These are phyloP conservation scores for Nigrospora sphaerica DNA, from an alignment of 2,329 filamentous ascomycete species.

Conservation along the genomic window DNA sequence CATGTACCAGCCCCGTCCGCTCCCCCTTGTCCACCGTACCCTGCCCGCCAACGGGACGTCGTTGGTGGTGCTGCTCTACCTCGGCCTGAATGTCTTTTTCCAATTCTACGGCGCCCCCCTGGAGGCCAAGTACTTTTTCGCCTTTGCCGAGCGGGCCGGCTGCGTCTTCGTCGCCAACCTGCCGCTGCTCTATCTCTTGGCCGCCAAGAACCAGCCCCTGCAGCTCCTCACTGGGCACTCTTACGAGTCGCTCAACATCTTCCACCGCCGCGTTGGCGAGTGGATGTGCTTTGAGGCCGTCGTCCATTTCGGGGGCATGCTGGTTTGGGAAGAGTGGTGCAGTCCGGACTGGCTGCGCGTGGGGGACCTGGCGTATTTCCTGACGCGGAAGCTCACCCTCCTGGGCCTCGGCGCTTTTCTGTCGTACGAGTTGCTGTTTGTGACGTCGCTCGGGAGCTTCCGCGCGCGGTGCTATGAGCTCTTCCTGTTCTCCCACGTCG, in stretches of 20 bases:
- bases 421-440: constrained; percentile 53
- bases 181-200: constrained; percentile 51
- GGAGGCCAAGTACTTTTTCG: constrained; percentile 41
- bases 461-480: constrained; percentile 55
- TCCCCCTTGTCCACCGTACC: constrained; percentile 49
- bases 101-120: constrained; percentile 45
- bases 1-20: constrained; percentile 49
- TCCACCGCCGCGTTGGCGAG: constrained; percentile 58
- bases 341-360: constrained; percentile 35
- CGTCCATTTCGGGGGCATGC: constrained; percentile 48
- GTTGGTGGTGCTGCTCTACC: constrained; percentile 41
- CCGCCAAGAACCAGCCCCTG: constrained; percentile 60
- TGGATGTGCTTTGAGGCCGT: constrained; percentile 52
- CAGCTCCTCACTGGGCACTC: constrained; percentile 54
- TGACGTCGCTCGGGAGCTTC: constrained; percentile 54
- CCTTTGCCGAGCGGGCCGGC: constrained; percentile 51
- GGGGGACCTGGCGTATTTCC: constrained; percentile 35
- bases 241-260: constrained; percentile 59
- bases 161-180: constrained; percentile 43
- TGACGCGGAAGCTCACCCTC: constrained; percentile 43
- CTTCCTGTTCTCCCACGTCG: constrained; percentile 51
- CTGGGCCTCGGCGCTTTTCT: constrained; percentile 48
- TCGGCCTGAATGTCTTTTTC: constrained; percentile 51
- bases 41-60: constrained; percentile 52
- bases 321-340: constrained; percentile 46